These are phyloP conservation scores for Boletus insuetus DNA, from an alignment of 768 basidiomycete genomes.

Conservation along the genomic window DNA sequence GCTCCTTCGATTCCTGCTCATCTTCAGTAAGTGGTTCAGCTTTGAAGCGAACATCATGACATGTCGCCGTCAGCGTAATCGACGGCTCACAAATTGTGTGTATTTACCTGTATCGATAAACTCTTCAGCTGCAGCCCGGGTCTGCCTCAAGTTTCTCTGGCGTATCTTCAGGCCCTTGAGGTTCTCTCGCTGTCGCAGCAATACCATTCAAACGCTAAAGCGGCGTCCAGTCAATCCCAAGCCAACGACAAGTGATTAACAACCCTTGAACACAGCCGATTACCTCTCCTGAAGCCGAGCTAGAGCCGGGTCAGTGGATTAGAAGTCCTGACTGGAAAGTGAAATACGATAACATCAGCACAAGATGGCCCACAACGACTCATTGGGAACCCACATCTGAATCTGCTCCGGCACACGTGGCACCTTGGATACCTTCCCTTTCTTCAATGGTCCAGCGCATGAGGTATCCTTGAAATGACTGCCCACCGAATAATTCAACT, in stretches of 20 bases:
- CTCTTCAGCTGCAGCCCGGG: slow-evolving; percentile 71
- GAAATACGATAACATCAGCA: not conserved
- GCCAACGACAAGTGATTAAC: not conserved
- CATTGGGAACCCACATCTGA: slow-evolving; percentile 54
- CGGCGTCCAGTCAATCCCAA: not conserved
- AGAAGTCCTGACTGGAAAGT: slow-evolving; percentile 64
- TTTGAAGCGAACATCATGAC: slow-evolving; percentile 32
- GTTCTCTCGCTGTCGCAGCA: slow-evolving; percentile 58
- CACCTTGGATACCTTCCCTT: slow-evolving; percentile 35
- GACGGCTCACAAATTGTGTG: not conserved
- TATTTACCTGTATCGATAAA: slow-evolving; percentile 77
- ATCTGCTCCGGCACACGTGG: slow-evolving; percentile 89
- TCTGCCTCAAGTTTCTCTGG: slow-evolving; percentile 85
- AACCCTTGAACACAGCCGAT: slow-evolving; percentile 73
- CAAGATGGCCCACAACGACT: not conserved
- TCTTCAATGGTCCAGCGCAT: no score
- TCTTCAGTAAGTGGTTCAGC: slow-evolving; percentile 91
- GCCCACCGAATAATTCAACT: slow-evolving; percentile 96
- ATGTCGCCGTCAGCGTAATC: not conserved
- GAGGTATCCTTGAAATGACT: slow-evolving; percentile 52
- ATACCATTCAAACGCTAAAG: slow-evolving; percentile 65
- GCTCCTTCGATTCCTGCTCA: slow-evolving; percentile 79
- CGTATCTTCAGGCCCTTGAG: no score
- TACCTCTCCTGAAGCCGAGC: slow-evolving; percentile 85
- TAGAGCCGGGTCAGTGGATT: slow-evolving; percentile 87